phyloP scores from a whole-genome alignment of 148 eudicot genomes.

The Rheum nobile region DNA sequence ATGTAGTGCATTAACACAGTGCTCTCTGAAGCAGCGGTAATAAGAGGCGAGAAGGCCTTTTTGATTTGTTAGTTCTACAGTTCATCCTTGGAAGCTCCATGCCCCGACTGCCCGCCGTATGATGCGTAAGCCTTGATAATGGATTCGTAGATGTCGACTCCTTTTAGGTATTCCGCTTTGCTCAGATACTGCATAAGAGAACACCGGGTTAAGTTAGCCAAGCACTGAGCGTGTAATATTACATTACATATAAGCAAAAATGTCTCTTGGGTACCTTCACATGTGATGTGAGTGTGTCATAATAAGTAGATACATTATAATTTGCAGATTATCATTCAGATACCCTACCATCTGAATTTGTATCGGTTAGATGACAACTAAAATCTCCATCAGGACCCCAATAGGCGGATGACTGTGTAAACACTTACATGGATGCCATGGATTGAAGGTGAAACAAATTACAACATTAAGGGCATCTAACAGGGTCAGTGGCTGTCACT shows the following conservation, averaged over 20 bases:
- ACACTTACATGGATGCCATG: neutral
- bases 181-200: conserved; percentile 47
- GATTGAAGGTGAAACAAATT: neutral
- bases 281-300: no score
- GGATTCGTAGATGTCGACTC: conserved; percentile 50
- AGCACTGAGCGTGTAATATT: neutral
- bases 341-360: neutral
- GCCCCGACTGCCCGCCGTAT: conserved; percentile 22
- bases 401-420: neutral
- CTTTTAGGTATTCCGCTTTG: conserved; percentile 58
- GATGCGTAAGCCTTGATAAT: conserved; percentile 60
- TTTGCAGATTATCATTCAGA: neutral
- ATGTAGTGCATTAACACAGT: neutral
- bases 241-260: no score
- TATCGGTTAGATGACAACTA: neutral
- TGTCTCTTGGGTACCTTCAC: no score
- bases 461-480: neutral
- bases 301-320: neutral
- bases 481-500: neutral
- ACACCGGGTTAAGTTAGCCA: neutral
- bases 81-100: conserved; percentile 41
- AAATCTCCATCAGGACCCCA: neutral
- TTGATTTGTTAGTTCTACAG: conserved; percentile 18
- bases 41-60: neutral
- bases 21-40: neutral